Base-by-base conservation (phyloP, 768 basidiomycete genomes). In the Podaxis mareebaensis region DNA sequence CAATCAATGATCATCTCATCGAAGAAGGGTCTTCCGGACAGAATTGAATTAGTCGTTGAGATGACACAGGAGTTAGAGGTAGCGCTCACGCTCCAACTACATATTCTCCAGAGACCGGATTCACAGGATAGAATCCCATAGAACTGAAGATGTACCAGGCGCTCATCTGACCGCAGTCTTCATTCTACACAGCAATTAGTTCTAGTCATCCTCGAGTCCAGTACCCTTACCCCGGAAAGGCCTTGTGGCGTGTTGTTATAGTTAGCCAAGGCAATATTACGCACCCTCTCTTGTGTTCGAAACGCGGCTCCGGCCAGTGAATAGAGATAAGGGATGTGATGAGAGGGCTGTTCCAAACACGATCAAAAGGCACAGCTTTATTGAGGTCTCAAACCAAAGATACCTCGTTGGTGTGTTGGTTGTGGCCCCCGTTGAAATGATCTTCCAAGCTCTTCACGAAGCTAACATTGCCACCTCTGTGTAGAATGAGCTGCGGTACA, bases 121-220 rank as follows among this genome's bases (percentile, higher is more conserved):
- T 89, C 44, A 93, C 91, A 40, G 91, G 91, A 67, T 94, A 94
- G 73, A 94, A 91, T 1, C 92, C 92, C 73, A 95, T 80, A 0
- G 91, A 85, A 55, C 85, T 88, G 76, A 92, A 93, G 13, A 93
- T 81, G 67, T 88, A 93, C 92, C 92, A 94, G 0, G 92, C 90
- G 68, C 89, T 91, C 92, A 94, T 94, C 71, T 95, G 92, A 1
- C 92, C 92, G 66, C 92, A 93, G 70, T 95, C 92, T 71, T 95
- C 92, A 67, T 94, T 95, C 89, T 92, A 64, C 26, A 60, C 10
- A 59, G 7, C 5, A 56, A 44, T 53, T 30, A 57, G 46, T 11
- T 28, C 48, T 49, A 8, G 51, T 39, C 33, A 51, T 24, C 24
- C 22, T 20, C 8, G 24, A 44, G 53, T 33, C 12, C 17, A 26